Evolutionary conservation across 805 yeast genomes (phyloP).

Genomic region (Zygosaccharomyces bisporus): DNA sequence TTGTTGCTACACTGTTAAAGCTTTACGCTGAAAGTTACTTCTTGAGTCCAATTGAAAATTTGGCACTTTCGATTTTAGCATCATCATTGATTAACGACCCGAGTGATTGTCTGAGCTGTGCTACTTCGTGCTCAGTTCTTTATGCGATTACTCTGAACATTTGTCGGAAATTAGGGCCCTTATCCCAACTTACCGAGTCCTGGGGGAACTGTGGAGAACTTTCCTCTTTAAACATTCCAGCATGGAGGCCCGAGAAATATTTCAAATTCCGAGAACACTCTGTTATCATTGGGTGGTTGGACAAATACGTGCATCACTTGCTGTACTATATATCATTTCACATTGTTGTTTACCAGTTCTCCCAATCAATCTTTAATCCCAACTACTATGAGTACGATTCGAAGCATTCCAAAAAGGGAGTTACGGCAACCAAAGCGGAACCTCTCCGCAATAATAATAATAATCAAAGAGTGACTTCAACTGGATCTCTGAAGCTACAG

Average conservation of each 20-base stretch:
- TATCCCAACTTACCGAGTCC: conserved; percentile 5
- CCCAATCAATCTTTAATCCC: conserved; percentile 17
- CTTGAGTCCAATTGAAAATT: conserved; percentile 25
- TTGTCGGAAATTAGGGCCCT: conserved; percentile 12
- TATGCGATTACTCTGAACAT: conserved; percentile 25
- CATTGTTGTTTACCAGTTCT: conserved; percentile 27
- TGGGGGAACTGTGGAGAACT: conserved; percentile 1
- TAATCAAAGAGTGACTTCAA: conserved; percentile 10
- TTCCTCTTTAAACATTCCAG: conserved; percentile 3
- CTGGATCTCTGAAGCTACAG: conserved; percentile 9
- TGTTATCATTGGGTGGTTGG: conserved; percentile 9
- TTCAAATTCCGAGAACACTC: not conserved
- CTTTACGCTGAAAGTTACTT: conserved; percentile 23
- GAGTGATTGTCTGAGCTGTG: conserved; percentile 27
- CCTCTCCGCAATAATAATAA: conserved; percentile 4
- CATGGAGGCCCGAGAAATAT: not conserved
- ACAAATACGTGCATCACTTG: conserved; percentile 18
- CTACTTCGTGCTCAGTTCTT: conserved; percentile 30
- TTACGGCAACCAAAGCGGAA: conserved; percentile 5
- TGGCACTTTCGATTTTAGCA: conserved; percentile 31
- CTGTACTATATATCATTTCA: conserved; percentile 31
- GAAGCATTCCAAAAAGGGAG: conserved; percentile 8
- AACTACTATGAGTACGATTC: conserved; percentile 12
- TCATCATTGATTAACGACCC: conserved; percentile 36
- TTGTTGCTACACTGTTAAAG: conserved; percentile 23